Percentiles rank a stretch among this genome's conserved stretches.
Evolutionary conservation across 2,329 filamentous ascomycete species (phyloP).

Genomic region (Colletotrichum coccodes): DNA sequence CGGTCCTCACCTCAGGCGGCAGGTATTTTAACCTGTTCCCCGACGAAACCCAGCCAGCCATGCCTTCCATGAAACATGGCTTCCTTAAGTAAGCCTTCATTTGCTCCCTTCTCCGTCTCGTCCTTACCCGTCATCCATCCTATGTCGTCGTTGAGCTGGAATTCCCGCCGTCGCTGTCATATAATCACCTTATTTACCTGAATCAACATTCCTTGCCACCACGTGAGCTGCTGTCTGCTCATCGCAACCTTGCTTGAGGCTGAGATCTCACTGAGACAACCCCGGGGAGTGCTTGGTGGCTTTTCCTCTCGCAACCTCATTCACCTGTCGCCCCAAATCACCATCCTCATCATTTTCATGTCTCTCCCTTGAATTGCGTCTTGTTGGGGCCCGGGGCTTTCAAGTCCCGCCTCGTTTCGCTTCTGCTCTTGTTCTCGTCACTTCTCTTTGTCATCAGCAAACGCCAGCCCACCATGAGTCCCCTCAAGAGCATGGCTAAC

Average conservation of each 20-base stretch:
- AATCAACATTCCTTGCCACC: constrained; percentile 7
- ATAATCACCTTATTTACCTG: background rate
- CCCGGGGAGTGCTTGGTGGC: constrained; percentile 9
- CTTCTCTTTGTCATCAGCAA: background rate
- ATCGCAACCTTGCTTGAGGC: constrained; percentile 4
- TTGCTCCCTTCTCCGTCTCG: background rate
- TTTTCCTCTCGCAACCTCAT: constrained; percentile 14
- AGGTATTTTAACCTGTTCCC: constrained; percentile 23
- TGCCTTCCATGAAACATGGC: constrained; percentile 32
- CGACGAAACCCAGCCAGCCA: constrained; percentile 11
- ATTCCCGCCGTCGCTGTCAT: constrained; percentile 5
- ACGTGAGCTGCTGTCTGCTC: constrained; percentile 15
- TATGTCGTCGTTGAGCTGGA: background rate
- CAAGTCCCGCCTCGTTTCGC: constrained; percentile 8
- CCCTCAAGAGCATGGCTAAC: constrained; percentile 51
- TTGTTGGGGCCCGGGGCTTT: constrained; percentile 17
- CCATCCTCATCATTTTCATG: constrained; percentile 21
- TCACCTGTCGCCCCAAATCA: background rate
- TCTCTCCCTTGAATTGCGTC: constrained; percentile 28
- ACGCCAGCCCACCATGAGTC: constrained; percentile 22
- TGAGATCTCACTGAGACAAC: constrained; percentile 28
- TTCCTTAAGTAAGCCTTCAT: constrained; percentile 29
- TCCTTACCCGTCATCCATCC: constrained; percentile 1
- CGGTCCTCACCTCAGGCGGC: constrained; percentile 7
- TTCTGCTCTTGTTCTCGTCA: background rate